Conservation (phyloP, 2,329 filamentous ascomycete genomes). For the Leptosphaerulina australis region DNA sequence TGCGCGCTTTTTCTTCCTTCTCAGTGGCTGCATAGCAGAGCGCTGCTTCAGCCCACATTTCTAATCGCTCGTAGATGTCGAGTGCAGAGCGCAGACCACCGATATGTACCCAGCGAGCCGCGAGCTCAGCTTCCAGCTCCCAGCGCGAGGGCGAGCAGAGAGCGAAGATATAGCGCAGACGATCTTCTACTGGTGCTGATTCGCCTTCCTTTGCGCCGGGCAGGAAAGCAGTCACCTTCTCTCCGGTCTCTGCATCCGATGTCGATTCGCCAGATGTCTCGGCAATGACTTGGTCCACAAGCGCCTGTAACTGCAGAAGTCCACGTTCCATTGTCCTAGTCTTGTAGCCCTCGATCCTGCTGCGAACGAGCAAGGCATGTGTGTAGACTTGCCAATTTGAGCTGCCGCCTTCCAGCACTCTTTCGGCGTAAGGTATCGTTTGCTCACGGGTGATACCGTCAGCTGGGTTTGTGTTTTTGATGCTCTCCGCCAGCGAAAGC, state of each 20-base stretch:
- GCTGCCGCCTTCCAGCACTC: conserved; percentile 84
- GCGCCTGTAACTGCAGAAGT: conserved; percentile 88
- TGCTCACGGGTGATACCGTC: conserved; percentile 92
- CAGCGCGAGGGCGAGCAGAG: conserved; percentile 85
- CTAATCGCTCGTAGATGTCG: conserved; percentile 92
- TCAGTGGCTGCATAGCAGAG: conserved; percentile 81
- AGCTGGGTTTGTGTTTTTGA: conserved; percentile 85
- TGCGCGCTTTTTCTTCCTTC: conserved; percentile 82
- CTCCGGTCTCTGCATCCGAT: conserved; percentile 34
- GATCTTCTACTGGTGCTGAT: conserved; percentile 75
- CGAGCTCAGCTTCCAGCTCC: conserved; percentile 93
- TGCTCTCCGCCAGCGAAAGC: conserved; percentile 77
- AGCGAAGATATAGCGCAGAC: conserved; percentile 82
- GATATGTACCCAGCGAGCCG: conserved; percentile 86
- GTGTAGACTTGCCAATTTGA: conserved; percentile 99
- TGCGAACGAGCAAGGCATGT: conserved; percentile 86
- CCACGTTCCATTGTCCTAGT: conserved; percentile 88
- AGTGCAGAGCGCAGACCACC: conserved; percentile 88
- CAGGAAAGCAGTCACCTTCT: conserved; percentile 75
- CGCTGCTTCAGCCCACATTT: conserved; percentile 94
- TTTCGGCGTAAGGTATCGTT: conserved; percentile 85
- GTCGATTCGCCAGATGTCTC: conserved; percentile 65
- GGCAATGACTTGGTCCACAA: conserved; percentile 92
- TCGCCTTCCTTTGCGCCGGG: conserved; percentile 76
- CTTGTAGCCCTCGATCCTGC: conserved; percentile 84